A percentile compares a stretch with the other conserved stretches of the same genome.
phyloP scores from a whole-genome alignment of 2,329 filamentous ascomycete species.

The Colletotrichum gloeosporioides region DNA sequence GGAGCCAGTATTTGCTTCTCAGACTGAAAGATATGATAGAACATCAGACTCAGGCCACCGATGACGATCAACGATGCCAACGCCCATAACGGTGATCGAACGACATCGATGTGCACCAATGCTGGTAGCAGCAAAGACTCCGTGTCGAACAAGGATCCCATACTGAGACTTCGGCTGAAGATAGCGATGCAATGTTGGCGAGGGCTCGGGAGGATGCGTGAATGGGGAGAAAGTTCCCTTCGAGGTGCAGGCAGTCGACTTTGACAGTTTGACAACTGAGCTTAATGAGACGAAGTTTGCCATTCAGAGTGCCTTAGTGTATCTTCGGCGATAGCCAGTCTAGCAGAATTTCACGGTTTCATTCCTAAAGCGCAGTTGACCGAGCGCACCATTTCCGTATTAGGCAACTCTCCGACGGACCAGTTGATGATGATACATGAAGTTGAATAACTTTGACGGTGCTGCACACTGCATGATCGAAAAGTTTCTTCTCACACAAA shows the following conservation, averaged over 20 bases:
- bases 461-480: not conserved
- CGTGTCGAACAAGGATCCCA: not conserved
- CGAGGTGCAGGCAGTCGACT: not conserved
- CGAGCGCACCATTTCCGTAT: not conserved
- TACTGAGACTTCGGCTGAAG: not conserved
- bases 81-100: not conserved
- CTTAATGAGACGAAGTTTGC: not conserved
- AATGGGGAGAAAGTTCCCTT: not conserved
- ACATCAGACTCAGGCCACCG: not conserved
- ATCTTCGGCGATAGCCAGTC: not conserved
- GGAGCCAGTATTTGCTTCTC: not conserved
- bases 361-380: not conserved
- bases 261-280: not conserved
- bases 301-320: not conserved
- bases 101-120: not conserved
- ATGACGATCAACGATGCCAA: not conserved
- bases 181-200: not conserved
- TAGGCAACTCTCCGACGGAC: not conserved
- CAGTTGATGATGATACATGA: not conserved
- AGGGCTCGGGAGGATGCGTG: not conserved
- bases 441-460: not conserved
- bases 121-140: not conserved
- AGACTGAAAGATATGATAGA: not conserved
- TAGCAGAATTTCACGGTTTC: not conserved
- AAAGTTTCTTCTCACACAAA: not conserved